Evolutionary conservation across 2,329 filamentous ascomycete species (phyloP), one percentile per base, ranked within the genome.

Genomic region (Fusarium sp.): DNA sequence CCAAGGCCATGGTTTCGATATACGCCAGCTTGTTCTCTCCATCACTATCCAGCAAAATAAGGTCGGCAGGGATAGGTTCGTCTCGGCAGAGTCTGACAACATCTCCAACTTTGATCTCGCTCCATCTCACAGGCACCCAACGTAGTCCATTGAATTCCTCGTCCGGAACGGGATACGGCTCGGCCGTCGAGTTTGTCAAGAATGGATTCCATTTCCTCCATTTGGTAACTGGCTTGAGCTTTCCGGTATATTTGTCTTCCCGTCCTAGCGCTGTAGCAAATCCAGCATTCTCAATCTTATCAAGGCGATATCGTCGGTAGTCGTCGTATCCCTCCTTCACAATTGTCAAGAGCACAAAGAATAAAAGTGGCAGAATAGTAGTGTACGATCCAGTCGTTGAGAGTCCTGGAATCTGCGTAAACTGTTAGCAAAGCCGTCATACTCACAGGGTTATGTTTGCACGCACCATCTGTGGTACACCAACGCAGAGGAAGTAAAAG

Each of bases 241-340:
- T 73, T 50, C 71, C 75, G 1, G 75, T 74, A 22, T 76, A 76
- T 25, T 73, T 76, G 35, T 82, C 75, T 53, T 78, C 71, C 13
- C 74, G 73, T n/a, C 79, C 79, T 22, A 87, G 74, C 4, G 85
- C 81, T 3, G 80, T 84, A 1, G 81, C 81, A 11, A 80, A 78
- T 48, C 82, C 80, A 5, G 85, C 83, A 75, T 97, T 97, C 78
- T 97, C 93, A 22, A 92, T 87, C 73, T 90, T 93, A 75, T 97
- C 93, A 46, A 96, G 82, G 17, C 91, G 86, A 78, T 96, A 92
- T 62, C 93, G 85, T 71, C 92, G 88, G 73, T 91, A 89, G 77
- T 97, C 93, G 76, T 97, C 93, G 71, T 93, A 96, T 0, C 93
- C 93, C 80, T 97, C 93, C 76, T 97, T 97, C 27, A 85, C 85